Conservation (phyloP, 1,139 yeast species). For the Magnusiomyces fungicola region DNA sequence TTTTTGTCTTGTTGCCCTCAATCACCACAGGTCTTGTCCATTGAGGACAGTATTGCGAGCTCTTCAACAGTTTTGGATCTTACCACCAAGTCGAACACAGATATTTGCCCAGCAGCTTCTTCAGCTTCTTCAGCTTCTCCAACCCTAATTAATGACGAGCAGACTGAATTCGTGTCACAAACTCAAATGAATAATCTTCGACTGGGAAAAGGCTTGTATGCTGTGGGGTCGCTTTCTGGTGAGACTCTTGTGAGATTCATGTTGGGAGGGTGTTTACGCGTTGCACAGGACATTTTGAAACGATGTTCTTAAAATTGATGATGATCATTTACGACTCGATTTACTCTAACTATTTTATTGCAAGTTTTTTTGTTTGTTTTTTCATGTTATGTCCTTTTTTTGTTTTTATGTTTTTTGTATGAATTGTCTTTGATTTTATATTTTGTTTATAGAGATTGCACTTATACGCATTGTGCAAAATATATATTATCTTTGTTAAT, state of each 20-base stretch:
- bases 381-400: no score
- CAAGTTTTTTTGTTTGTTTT: no score
- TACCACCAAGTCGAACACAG: background rate
- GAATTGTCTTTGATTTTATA: no score
- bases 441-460: no score
- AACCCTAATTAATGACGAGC: no score
- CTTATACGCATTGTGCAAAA: no score
- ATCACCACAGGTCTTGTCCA: background rate
- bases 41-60: background rate
- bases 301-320: background rate
- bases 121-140: background rate
- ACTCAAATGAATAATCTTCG: conserved; percentile 2
- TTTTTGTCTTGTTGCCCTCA: background rate
- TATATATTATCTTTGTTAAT: no score
- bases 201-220: conserved; percentile 20
- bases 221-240: conserved; percentile 31
- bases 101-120: background rate
- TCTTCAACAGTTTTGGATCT: background rate
- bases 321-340: no score
- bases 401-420: no score
- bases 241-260: conserved; percentile 30
- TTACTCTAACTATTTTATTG: no score
- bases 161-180: no score
- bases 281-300: conserved; percentile 20
- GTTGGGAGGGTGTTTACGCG: conserved; percentile 27